These are phyloP conservation scores for Cercophora scortea DNA, from an alignment of 495 filamentous ascomycete genomes.

Conservation along the genomic window DNA sequence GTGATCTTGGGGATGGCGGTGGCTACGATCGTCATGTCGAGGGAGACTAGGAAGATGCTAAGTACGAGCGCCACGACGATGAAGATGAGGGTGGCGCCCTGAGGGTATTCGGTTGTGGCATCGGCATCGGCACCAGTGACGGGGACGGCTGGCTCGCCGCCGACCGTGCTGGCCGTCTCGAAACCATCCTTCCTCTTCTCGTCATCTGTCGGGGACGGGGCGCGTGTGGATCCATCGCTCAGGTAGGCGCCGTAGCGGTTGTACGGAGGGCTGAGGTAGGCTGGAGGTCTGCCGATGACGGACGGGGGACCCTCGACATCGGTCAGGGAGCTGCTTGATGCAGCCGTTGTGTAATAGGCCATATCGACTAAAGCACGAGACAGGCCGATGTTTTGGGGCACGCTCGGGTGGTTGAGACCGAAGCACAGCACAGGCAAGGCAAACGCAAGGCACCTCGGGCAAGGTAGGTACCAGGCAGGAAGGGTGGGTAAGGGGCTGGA, in stretches of 20 bases:
- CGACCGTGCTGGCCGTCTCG: slow-evolving; percentile 2
- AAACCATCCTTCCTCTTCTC: not conserved
- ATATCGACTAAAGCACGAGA: too few species aligned
- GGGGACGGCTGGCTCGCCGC: not conserved
- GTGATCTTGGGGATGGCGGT: slow-evolving; percentile 40
- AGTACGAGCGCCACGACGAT: slow-evolving; percentile 41
- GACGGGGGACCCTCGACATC: too few species aligned
- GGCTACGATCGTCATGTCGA: slow-evolving; percentile 47
- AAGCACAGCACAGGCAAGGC: too few species aligned
- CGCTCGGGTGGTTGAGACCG: too few species aligned
- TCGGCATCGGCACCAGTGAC: not conserved
- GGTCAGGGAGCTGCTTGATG: too few species aligned
- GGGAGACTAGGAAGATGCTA: slow-evolving; percentile 40
- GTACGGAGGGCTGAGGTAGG: slow-evolving; percentile 1
- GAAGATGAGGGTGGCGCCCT: slow-evolving; percentile 24
- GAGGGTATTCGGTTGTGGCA: slow-evolving; percentile 22
- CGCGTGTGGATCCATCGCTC: slow-evolving; percentile 9
- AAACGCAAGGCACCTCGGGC: too few species aligned
- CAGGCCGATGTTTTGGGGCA: too few species aligned
- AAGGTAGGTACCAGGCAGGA: too few species aligned
- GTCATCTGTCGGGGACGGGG: slow-evolving; percentile 3
- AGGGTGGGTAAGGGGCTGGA: too few species aligned
- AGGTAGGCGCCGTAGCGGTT: slow-evolving; percentile 6
- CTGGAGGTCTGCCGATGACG: too few species aligned
- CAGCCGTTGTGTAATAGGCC: too few species aligned